Evolutionary conservation across 371 early-diverging fungal genomes (phyloP).

Genomic region (Enterospora canceri): DNA sequence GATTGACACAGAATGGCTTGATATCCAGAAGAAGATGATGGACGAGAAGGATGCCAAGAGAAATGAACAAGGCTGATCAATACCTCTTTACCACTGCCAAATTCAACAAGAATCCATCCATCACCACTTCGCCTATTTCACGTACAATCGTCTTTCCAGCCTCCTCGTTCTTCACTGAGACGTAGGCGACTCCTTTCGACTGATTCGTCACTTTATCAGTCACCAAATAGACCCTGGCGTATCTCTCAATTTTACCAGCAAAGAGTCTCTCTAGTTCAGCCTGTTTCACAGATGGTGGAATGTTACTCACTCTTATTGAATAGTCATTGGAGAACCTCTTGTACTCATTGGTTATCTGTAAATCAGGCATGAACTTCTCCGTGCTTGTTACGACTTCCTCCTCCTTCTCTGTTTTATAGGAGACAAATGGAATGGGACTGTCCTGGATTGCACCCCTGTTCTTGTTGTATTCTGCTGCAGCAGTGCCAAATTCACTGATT

Average conservation of each 20-base stretch:
- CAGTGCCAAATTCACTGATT: constrained; percentile 15
- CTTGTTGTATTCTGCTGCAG: constrained; percentile 1
- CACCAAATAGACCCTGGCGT: neutral
- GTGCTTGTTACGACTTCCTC: neutral
- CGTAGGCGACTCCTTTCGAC: constrained; percentile 16
- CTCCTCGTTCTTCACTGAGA: neutral
- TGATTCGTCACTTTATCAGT: constrained; percentile 6
- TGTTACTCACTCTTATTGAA: constrained; percentile 11
- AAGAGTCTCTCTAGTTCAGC: neutral
- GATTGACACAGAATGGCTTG: too few relatives aligned
- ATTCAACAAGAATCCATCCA: neutral
- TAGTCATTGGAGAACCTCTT: neutral
- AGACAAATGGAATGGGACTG: neutral
- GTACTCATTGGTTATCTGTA: too few relatives aligned
- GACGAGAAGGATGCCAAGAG: too few relatives aligned
- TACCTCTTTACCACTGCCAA: constrained; percentile 8
- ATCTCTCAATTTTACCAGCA: neutral
- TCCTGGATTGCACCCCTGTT: neutral
- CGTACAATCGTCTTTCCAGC: constrained; percentile 2
- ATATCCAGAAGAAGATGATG: too few relatives aligned
- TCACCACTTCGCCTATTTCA: neutral
- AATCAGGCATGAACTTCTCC: neutral
- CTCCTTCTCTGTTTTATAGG: neutral
- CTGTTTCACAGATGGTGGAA: neutral
- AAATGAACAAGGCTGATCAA: too few relatives aligned